phyloP scores from a whole-genome alignment of 495 filamentous ascomycete species.

The Aspergillus incahuasiensis region DNA sequence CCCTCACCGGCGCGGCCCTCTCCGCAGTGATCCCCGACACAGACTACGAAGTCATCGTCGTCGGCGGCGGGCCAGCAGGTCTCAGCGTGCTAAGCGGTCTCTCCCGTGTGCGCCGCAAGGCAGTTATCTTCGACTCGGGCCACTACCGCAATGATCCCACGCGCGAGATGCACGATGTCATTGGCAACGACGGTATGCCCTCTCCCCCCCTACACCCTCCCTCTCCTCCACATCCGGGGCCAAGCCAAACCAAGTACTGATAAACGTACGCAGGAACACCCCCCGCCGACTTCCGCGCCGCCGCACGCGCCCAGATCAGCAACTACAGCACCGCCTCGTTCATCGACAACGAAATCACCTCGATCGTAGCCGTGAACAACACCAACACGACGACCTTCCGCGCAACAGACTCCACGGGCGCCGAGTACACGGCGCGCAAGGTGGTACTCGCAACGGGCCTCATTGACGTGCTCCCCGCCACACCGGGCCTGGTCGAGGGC shows the following conservation, averaged over 20 bases:
- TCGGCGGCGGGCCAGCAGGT: slow-evolving; percentile 36
- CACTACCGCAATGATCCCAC: slow-evolving; percentile 54
- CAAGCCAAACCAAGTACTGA: background rate
- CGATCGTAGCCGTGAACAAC: slow-evolving; percentile 31
- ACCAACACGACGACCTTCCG: slow-evolving; percentile 34
- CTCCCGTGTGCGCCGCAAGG: slow-evolving; percentile 47
- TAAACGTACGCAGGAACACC: slow-evolving; percentile 39
- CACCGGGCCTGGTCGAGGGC: slow-evolving; percentile 45
- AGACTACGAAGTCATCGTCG: slow-evolving; percentile 33
- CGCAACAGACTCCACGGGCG: slow-evolving; percentile 30
- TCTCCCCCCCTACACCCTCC: background rate
- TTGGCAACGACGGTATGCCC: slow-evolving; percentile 50
- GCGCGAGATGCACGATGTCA: slow-evolving; percentile 54
- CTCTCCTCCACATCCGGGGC: background rate
- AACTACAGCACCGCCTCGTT: slow-evolving; percentile 45
- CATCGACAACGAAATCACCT: slow-evolving; percentile 47
- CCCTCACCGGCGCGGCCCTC: slow-evolving; percentile 12
- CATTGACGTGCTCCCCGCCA: slow-evolving; percentile 47
- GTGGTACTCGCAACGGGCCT: slow-evolving; percentile 54
- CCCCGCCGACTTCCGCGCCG: slow-evolving; percentile 46
- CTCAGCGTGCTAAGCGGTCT: slow-evolving; percentile 50
- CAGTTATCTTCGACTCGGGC: slow-evolving; percentile 51
- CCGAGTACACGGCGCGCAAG: slow-evolving; percentile 42
- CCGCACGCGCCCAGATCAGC: slow-evolving; percentile 48
- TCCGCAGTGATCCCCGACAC: slow-evolving; percentile 19